phyloP scores from a whole-genome alignment of 805 yeast genomes.

The Suhomyces canberraensis region DNA sequence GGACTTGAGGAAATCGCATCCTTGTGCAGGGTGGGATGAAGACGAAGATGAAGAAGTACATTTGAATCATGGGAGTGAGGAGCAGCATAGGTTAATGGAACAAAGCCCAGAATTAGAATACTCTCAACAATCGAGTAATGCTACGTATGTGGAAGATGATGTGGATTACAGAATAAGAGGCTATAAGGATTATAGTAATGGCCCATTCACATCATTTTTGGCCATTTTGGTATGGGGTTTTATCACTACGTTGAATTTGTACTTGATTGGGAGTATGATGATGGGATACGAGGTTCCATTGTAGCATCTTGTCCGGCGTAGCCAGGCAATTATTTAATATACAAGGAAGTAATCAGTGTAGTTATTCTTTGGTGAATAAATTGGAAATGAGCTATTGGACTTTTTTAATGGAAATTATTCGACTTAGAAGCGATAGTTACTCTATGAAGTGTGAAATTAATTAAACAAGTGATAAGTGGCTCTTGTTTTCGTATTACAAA shows the following conservation, averaged over 20 bases:
- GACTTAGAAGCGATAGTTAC: too few species aligned
- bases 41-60: slow-evolving; percentile 26
- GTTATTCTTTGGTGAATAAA: too few species aligned
- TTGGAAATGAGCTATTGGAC: too few species aligned
- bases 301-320: too few species aligned
- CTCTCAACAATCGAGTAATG: not conserved
- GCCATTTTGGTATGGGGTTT: slow-evolving; percentile 68
- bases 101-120: not conserved
- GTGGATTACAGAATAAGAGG: slow-evolving; percentile 24
- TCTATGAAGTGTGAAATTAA: too few species aligned
- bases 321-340: too few species aligned
- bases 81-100: slow-evolving; percentile 16
- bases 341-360: too few species aligned
- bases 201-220: slow-evolving; percentile 46
- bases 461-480: too few species aligned
- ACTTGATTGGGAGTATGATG: slow-evolving; percentile 53
- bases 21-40: slow-evolving; percentile 42
- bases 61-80: slow-evolving; percentile 10
- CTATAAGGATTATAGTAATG: slow-evolving; percentile 68
- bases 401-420: too few species aligned
- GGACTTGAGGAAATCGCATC: slow-evolving; percentile 38
- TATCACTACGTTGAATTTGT: slow-evolving; percentile 68
- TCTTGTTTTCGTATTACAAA: too few species aligned
- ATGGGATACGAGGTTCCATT: slow-evolving; percentile 52
- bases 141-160: not conserved